Base-by-base conservation (phyloP, 2,329 filamentous ascomycete genomes). In the Colletotrichum scovillei region DNA sequence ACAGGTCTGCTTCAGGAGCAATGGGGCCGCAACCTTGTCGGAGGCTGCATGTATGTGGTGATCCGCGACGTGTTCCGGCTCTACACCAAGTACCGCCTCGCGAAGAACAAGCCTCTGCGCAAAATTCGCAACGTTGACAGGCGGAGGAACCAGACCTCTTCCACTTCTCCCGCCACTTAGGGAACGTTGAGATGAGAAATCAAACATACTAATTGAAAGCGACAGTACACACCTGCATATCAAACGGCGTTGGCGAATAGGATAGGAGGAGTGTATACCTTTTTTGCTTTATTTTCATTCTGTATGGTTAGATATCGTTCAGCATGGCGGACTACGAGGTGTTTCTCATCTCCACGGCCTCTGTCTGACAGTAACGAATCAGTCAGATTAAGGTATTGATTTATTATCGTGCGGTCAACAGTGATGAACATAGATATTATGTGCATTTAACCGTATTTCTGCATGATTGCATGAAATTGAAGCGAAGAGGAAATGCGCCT, bases 11-110 rank as follows among this genome's bases (percentile, higher is more conserved):
- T 99, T 38, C 94, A 97, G 79, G 90, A 93, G 77, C 91, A 92
- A 72, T 98, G 97, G 95, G 97, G 95, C 1, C 88, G 97, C 69
- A 98, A 94, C 78, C 86, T 99, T 3, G 88, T 97, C 1, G 97
- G 97, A 1, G 97, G 97, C 0, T 97, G 94, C 80, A 84, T 97
- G 24, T 98, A 96, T 78, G 92, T 98, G 19, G 92, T 98, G 11
- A 82, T 98, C 65, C 97, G 96, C 81, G 91, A 93, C 77, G 86
- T 85, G 3, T 83, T 92, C 63, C 84, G 85, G 70, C 81, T 93
- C 28, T 93, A 92, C 78, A 86, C 88, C 76, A 93, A 92, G 82
- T 91, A 91, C 80, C 86, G 90, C 74, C 87, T 86, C 74, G 90
- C 90, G 14, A 86, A 88, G 76, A 86, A 90, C 42, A 87, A 88